These are phyloP conservation scores for Acer yangbiense DNA, from an alignment of 345 rosid species.

Conservation along the genomic window DNA sequence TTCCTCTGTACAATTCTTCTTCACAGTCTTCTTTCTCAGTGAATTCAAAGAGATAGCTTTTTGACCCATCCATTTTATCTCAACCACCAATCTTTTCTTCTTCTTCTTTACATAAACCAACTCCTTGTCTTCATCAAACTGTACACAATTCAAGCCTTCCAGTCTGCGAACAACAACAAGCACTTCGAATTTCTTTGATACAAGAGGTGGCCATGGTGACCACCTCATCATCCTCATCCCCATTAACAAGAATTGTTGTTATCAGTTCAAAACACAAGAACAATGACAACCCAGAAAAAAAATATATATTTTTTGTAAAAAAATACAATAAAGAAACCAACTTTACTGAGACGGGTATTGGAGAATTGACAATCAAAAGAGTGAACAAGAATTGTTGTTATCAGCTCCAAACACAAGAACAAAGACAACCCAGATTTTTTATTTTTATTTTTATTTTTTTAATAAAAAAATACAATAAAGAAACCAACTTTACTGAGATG, in stretches of 20 bases:
- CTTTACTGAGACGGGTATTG: not conserved
- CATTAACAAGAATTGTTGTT: constrained; percentile 21
- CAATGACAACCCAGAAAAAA: not conserved
- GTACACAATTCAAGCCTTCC: constrained; percentile 35
- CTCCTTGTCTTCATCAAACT: constrained; percentile 21
- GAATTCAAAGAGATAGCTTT: constrained; percentile 36
- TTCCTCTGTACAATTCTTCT: constrained; percentile 47
- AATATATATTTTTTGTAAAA: not conserved
- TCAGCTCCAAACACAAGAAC: no score
- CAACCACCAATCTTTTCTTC: constrained; percentile 45
- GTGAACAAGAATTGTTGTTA: not conserved
- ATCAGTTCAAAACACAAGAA: not conserved
- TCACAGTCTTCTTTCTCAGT: constrained; percentile 27
- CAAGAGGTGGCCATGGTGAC: constrained; percentile 42
- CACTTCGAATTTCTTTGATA: constrained; percentile 51
- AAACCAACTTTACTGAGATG: not conserved
- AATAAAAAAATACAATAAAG: not conserved
- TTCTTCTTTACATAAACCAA: constrained; percentile 11
- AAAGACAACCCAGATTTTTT: not conserved
- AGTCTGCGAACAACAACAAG: constrained; percentile 34
- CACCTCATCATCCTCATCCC: constrained; percentile 52
- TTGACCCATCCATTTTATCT: constrained; percentile 60
- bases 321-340: not conserved
- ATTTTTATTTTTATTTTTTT: no score
- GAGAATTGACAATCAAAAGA: not conserved